Evolutionary conservation across 2,329 filamentous ascomycete genomes (phyloP), one percentile per base, ranked within the genome.

Genomic region (Verticillium nonalfalfae): DNA sequence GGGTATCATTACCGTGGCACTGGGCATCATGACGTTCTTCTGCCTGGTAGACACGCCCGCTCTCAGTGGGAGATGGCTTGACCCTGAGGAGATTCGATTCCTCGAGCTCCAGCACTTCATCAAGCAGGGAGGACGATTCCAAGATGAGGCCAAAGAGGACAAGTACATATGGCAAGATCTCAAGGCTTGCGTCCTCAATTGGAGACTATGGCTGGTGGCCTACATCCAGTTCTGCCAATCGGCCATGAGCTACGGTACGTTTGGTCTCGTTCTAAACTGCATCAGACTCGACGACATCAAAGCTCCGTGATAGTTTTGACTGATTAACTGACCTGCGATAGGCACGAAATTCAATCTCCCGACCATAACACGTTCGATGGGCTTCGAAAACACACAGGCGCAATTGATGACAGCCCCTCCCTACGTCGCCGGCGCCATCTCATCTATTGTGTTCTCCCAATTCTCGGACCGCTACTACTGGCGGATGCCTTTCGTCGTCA

Each of bases 401-500:
- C 65, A 85, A 66, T 71, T 85, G 3, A 81, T 85, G 70, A 84
- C 84, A 0, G 81, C 85, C 0, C 83, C 84, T 0, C 82, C 83
- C 0, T 86, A 85, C 62, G 81, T 86, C 1, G 82, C 81, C 0
- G 89, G 86, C 0, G 86, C 86, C 0, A 73, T 88, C 2, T 66
- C 89, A 1, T 90, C 89, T 0, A 76, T 91, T 3, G 59, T 76
- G 1, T 78, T 90, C 35, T 88, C 89, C 1, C 89, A 80, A 67
- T 71, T 88, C 6, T 88, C 88, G 0, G 90, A 92, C 69, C 80
- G 85, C 1, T 90, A 86, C 1, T 75, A 80, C 31, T 80, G 83
- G 68, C 80, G 89, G 31, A 88, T 89, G 3, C 74, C 87, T 4
- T 90, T 85, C 73, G 90, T 91, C 61, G 89, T 90, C 10, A 65